phyloP scores from a whole-genome alignment of 495 filamentous ascomycete genomes.

The Tetracladium marchalianum region DNA sequence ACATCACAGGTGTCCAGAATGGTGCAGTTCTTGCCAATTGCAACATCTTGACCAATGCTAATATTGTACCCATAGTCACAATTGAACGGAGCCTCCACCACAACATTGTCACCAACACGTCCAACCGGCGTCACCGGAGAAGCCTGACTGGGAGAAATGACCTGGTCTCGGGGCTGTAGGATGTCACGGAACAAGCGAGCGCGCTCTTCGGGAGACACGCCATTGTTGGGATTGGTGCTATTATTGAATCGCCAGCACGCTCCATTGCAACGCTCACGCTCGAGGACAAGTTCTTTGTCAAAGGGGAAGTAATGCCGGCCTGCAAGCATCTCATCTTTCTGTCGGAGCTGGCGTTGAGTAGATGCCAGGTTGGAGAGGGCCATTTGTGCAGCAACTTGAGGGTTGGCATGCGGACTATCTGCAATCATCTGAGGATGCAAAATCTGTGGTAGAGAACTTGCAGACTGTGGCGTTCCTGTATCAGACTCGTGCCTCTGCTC shows the following conservation, averaged over 20 bases:
- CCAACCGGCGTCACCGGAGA: conserved; percentile 43
- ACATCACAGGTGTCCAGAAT: conserved; percentile 70
- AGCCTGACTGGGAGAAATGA: conserved; percentile 33
- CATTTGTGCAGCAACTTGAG: conserved; percentile 49
- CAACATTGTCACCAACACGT: conserved; percentile 64
- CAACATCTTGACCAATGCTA: conserved; percentile 73
- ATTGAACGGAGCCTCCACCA: conserved; percentile 81
- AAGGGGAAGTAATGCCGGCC: conserved; percentile 75
- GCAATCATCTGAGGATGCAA: conserved; percentile 36
- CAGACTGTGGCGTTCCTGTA: conserved; percentile 17
- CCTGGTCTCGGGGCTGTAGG: conserved; percentile 39
- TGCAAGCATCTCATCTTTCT: conserved; percentile 90
- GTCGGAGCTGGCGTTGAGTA: conserved; percentile 40
- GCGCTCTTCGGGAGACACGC: conserved; percentile 69
- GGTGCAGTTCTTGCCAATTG: conserved; percentile 77
- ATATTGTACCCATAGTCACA: conserved; percentile 98
- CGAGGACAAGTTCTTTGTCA: conserved; percentile 67
- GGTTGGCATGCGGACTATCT: conserved; percentile 32
- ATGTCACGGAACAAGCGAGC: conserved; percentile 73
- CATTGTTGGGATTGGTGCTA: conserved; percentile 66
- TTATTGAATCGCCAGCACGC: conserved; percentile 88
- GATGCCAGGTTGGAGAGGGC: conserved; percentile 42
- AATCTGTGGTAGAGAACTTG: conserved; percentile 27
- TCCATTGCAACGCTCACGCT: conserved; percentile 76
- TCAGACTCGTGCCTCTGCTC: conserved; percentile 28